Base-by-base conservation (phyloP, 371 early-diverging fungal genomes). In the Mortierella sp. region DNA sequence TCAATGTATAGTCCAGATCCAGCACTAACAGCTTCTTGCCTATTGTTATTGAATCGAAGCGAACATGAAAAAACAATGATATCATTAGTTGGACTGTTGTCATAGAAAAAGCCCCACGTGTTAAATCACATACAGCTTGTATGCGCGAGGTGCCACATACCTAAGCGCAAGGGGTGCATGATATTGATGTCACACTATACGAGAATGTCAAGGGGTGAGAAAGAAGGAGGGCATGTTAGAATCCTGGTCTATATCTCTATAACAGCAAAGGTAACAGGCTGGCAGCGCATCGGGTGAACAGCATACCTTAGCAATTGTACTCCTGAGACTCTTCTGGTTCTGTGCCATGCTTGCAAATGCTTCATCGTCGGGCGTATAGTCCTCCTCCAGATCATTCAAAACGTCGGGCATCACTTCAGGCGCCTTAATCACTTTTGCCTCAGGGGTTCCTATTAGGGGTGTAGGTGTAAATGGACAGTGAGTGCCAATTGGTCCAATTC, bases 1-100 rank as follows among this genome's bases (percentile, higher is more conserved):
- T 90, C 52, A 94, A 81, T 11, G 94, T 94, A 78, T 93, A 92
- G 79, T 94, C 94, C 75, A 94, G 85, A 83, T 94, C 94, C 47
- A 94, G 86, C 13, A 94, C 94, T 31, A 91, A 78, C 16, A 94
- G 87, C 80, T 88, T 90, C 78, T 92, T 92, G 47, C 89, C 91
- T 57, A 84, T 48, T 48, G 19, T 68, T 34, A 26, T n/a, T 31
- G 38, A 31, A 48, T 44, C 16, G 47, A 45, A 54, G 68, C 31
- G 47, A 54, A 16, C 31, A 54, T 19, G 24, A n/a, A 74, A 44
- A 34, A 65, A 11, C 48, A 48, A 42, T 24, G 21, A 42, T 38
- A 42, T 38, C 34, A 34, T 31, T 26, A 19, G 19, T 5, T 63
- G 38, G 34, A 31, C 34, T 68, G 68, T 6, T n/a, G 24, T n/a